These are phyloP conservation scores for Irpex sp. DNA, from an alignment of 1,284 basidiomycete genomes.

Conservation along the genomic window DNA sequence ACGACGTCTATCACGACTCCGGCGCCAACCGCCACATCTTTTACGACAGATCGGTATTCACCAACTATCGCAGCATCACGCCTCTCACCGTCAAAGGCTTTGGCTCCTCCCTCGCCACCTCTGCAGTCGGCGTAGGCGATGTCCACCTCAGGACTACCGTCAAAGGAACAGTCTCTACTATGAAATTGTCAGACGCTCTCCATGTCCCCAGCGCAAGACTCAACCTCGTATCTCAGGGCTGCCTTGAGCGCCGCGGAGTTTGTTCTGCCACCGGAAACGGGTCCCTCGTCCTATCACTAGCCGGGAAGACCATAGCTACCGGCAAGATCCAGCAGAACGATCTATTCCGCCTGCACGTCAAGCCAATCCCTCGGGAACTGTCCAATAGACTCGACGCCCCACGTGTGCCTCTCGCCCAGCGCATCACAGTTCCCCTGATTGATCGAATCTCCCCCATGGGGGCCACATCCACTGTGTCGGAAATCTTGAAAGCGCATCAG, in stretches of 20 bases:
- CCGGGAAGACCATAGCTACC: background rate
- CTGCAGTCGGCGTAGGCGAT: background rate
- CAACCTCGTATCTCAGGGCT: background rate
- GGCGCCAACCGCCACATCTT: background rate
- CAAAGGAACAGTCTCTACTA: too few relatives aligned
- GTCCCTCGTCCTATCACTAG: background rate
- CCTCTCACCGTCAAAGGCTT: background rate
- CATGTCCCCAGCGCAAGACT: background rate
- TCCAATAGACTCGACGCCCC: background rate
- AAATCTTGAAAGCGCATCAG: too few relatives aligned
- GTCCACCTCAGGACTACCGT: background rate
- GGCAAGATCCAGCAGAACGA: background rate
- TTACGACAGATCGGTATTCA: background rate
- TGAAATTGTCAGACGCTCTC: background rate
- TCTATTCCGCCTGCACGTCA: background rate
- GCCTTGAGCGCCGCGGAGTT: background rate
- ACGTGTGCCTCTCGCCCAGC: background rate
- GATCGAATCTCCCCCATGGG: background rate
- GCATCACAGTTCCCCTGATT: background rate
- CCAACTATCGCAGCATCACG: background rate
- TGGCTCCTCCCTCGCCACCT: background rate
- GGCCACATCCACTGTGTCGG: background rate
- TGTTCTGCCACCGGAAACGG: background rate
- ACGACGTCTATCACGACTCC: background rate
- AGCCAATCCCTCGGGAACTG: background rate